A percentile compares a stretch with the other conserved stretches of the same genome.
Conservation (phyloP, 805 yeast genomes). For the Yamadazyma phyllophila region DNA sequence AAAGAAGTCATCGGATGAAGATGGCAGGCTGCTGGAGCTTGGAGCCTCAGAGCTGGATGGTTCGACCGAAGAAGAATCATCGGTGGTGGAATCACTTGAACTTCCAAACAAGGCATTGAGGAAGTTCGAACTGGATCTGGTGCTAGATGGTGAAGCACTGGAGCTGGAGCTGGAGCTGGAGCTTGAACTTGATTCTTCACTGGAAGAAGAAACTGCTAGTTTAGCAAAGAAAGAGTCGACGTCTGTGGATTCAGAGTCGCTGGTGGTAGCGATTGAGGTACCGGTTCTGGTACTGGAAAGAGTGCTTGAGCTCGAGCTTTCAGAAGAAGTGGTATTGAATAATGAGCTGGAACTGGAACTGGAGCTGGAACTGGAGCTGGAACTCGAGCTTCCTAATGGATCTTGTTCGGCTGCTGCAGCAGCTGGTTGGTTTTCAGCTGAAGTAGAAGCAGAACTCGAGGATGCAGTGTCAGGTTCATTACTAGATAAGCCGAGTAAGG, state of each 20-base stretch:
- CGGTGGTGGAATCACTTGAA: neutral
- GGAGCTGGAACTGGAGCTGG: conserved; percentile 13
- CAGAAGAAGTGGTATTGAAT: too few species aligned
- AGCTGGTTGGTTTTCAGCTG: conserved; percentile 3
- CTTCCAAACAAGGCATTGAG: conserved; percentile 7
- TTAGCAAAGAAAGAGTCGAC: conserved; percentile 11
- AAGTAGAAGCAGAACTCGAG: neutral
- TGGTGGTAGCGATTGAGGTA: conserved; percentile 9
- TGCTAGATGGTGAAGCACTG: conserved; percentile 1
- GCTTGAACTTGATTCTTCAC: conserved; percentile 10
- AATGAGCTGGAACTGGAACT: conserved; percentile 9
- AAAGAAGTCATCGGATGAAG: conserved; percentile 5
- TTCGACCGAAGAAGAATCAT: neutral
- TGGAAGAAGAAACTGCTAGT: neutral
- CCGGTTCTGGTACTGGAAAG: conserved; percentile 12
- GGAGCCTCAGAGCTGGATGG: conserved; percentile 4
- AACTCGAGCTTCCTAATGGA: neutral
- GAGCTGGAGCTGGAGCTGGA: conserved; percentile 14
- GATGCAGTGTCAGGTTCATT: neutral
- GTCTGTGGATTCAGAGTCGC: conserved; percentile 1
- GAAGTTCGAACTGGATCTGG: conserved; percentile 3
- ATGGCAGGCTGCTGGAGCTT: conserved; percentile 6
- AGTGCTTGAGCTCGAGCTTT: conserved; percentile 13
- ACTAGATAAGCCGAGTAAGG: conserved; percentile 3
- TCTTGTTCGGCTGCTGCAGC: conserved; percentile 2